phyloP scores from a whole-genome alignment of 2,329 filamentous ascomycete genomes.

The Shiraia bambusicola region DNA sequence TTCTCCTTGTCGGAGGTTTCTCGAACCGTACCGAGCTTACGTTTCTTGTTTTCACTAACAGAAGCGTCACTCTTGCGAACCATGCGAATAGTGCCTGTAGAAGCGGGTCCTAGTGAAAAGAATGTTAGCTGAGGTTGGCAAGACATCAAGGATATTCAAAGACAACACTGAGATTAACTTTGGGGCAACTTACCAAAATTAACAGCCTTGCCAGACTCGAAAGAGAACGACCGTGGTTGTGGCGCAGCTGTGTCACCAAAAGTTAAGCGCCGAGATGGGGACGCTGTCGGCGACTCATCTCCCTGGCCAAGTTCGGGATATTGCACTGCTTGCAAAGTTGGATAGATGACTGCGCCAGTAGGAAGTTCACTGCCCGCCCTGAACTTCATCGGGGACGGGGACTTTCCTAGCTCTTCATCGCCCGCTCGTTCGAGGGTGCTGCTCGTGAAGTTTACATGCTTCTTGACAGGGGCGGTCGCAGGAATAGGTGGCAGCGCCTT shows the following conservation, averaged over 20 bases:
- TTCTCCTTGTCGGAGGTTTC: constrained; percentile 50
- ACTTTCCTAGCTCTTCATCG: constrained; percentile 35
- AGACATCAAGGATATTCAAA: neutral
- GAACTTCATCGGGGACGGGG: constrained; percentile 40
- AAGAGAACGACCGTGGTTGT: constrained; percentile 50
- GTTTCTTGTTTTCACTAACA: constrained; percentile 43
- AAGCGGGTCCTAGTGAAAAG: constrained; percentile 29
- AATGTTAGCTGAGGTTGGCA: neutral
- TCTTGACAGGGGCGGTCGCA: constrained; percentile 71
- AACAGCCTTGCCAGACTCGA: constrained; percentile 50
- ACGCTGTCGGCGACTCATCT: constrained; percentile 25
- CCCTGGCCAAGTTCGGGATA: constrained; percentile 43
- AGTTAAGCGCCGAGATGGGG: constrained; percentile 39
- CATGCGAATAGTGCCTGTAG: constrained; percentile 44
- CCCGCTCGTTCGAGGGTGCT: constrained; percentile 57
- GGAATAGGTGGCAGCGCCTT: constrained; percentile 56
- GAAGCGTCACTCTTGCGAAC: constrained; percentile 49
- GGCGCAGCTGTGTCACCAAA: constrained; percentile 32
- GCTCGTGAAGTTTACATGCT: constrained; percentile 79
- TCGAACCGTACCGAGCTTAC: constrained; percentile 46
- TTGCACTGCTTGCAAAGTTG: constrained; percentile 32
- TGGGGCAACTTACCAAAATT: constrained; percentile 39
- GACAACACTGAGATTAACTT: no score
- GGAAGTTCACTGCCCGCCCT: constrained; percentile 39
- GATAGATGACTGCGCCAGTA: constrained; percentile 35